Evolutionary conservation across 495 filamentous ascomycete species (phyloP).

Genomic region (Trichoderma gamsii): DNA sequence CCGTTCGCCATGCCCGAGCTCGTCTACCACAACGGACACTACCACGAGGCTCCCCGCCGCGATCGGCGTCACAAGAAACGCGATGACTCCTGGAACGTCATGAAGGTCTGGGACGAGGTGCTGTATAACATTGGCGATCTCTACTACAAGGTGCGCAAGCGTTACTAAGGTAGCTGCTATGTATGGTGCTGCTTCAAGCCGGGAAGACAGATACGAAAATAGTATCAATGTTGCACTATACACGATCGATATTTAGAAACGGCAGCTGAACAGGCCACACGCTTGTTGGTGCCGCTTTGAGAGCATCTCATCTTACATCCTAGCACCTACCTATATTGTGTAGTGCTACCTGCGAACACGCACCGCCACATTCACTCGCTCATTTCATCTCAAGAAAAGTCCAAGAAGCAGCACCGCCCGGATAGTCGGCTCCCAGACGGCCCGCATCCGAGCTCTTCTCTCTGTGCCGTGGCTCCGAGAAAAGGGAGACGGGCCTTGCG

Average conservation of each 20-base stretch:
- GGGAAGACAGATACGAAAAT: not conserved
- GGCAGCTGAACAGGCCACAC: no score
- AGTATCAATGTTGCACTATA: no score
- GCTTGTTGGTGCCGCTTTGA: no score
- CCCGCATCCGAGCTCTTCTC: not conserved
- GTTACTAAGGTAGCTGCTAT: not conserved
- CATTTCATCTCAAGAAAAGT: not conserved
- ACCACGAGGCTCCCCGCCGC: not conserved
- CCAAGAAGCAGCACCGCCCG: not conserved
- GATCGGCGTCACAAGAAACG: not conserved
- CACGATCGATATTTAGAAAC: no score
- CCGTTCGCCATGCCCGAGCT: not conserved
- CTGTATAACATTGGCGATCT: slow-evolving; percentile 2
- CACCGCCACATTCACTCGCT: not conserved
- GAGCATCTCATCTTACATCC: not conserved
- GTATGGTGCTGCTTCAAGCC: not conserved
- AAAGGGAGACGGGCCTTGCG: not conserved
- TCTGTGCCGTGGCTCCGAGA: slow-evolving; percentile 2
- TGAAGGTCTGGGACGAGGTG: slow-evolving; percentile 11
- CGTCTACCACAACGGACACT: slow-evolving; percentile 3
- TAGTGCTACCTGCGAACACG: not conserved
- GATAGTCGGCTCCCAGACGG: not conserved
- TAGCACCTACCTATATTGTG: no score
- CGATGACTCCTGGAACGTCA: not conserved
- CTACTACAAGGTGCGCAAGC: slow-evolving; percentile 6